These are phyloP conservation scores for Plectosphaerella cucumerina DNA, from an alignment of 2,329 filamentous ascomycete genomes.

Conservation along the genomic window DNA sequence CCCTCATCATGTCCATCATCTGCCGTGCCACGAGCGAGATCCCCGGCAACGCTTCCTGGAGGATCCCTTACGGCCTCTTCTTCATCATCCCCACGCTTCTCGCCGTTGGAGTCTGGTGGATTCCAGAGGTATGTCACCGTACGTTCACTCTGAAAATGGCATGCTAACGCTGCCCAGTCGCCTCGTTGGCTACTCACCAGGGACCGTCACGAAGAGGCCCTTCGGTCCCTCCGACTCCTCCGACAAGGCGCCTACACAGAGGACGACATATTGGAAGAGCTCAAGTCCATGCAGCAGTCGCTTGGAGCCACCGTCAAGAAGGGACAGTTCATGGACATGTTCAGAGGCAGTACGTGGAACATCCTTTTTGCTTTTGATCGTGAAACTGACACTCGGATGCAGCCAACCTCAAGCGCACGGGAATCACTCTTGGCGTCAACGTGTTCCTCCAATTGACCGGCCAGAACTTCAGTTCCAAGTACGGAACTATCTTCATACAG, in stretches of 20 bases:
- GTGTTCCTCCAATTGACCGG: slow-evolving; percentile 15
- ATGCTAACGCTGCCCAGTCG: slow-evolving; percentile 16
- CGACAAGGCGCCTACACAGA: slow-evolving; percentile 5
- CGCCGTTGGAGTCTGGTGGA: slow-evolving; percentile 17
- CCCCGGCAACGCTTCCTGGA: slow-evolving; percentile 21
- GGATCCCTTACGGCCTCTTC: slow-evolving; percentile 27
- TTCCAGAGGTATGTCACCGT: slow-evolving; percentile 15
- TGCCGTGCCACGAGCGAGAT: slow-evolving; percentile 23
- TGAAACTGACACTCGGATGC: not conserved
- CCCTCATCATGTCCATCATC: slow-evolving; percentile 19
- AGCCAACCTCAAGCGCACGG: slow-evolving; percentile 4
- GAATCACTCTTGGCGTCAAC: slow-evolving; percentile 7
- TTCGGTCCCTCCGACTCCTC: slow-evolving; percentile 13
- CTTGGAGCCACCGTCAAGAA: not conserved
- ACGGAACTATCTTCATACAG: slow-evolving; percentile 17
- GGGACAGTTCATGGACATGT: slow-evolving; percentile 1
- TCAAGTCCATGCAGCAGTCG: slow-evolving; percentile 2
- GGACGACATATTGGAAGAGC: slow-evolving; percentile 2
- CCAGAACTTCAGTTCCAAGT: slow-evolving; percentile 15
- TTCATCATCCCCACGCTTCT: slow-evolving; percentile 24
- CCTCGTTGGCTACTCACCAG: slow-evolving; percentile 18
- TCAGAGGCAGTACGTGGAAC: slow-evolving; percentile 8
- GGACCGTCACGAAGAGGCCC: slow-evolving; percentile 13
- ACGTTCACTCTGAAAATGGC: too few species aligned
- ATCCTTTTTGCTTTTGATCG: not conserved